Percentiles rank a stretch among this genome's conserved stretches.
Conservation (phyloP, 768 basidiomycete species). For the Kwoniella newhampshirensis region DNA sequence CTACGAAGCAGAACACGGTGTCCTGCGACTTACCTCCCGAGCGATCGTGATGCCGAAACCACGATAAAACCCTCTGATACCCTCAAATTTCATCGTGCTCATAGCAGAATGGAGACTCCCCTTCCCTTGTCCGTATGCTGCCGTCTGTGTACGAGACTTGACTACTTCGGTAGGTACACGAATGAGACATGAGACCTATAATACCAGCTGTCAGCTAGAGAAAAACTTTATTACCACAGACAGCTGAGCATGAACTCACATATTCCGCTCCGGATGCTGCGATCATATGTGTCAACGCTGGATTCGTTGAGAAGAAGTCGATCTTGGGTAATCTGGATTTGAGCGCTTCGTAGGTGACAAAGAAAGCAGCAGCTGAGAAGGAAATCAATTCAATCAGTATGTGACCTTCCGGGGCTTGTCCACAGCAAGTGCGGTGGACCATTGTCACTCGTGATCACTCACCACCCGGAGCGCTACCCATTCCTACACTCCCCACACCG, state of each 20-base stretch:
- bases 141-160: slow-evolving; percentile 88
- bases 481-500: slow-evolving; percentile 87
- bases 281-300: slow-evolving; percentile 61
- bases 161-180: slow-evolving; percentile 95
- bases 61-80: slow-evolving; percentile 77
- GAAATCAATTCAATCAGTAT: not conserved
- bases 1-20: not conserved
- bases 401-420: not conserved
- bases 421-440: not conserved
- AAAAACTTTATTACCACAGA: too few relatives aligned
- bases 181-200: slow-evolving; percentile 72
- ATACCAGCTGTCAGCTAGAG: not conserved
- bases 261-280: slow-evolving; percentile 61
- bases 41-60: slow-evolving; percentile 80
- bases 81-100: slow-evolving; percentile 59
- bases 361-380: slow-evolving; percentile 81
- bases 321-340: slow-evolving; percentile 71
- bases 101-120: slow-evolving; percentile 48
- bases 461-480: slow-evolving; percentile 97
- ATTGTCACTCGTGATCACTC: slow-evolving; percentile 25
- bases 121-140: slow-evolving; percentile 62
- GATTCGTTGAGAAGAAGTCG: slow-evolving; percentile 57
- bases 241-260: slow-evolving; percentile 53
- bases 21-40: slow-evolving; percentile 59
- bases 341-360: slow-evolving; percentile 86